A percentile compares a stretch with the other conserved stretches of the same genome.
These are phyloP conservation scores for Peribolospora kevripleyi DNA, from an alignment of 768 basidiomycete genomes.

Conservation along the genomic window DNA sequence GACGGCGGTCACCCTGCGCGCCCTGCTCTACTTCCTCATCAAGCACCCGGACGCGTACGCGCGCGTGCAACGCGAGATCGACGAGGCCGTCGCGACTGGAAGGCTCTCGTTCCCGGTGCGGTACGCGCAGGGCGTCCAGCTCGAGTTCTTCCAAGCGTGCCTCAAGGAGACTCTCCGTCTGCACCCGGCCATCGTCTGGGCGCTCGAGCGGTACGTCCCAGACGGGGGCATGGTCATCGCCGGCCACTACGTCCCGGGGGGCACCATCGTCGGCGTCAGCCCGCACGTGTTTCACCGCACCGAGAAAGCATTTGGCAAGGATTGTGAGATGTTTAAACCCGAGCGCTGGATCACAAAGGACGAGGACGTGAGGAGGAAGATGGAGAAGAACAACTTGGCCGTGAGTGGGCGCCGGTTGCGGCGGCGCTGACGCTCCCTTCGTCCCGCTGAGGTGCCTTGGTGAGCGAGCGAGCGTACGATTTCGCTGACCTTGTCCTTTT, in stretches of 20 bases:
- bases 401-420: neutral
- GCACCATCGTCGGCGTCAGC: conserved; percentile 2
- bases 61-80: neutral
- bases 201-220: conserved; percentile 8
- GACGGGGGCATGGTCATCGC: conserved; percentile 5
- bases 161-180: conserved; percentile 11
- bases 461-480: no score
- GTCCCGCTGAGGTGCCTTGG: no score
- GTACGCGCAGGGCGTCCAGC: neutral
- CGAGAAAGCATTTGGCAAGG: conserved; percentile 2
- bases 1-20: neutral
- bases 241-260: conserved; percentile 2
- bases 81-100: neutral
- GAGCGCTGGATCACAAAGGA: conserved; percentile 8
- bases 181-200: conserved; percentile 7
- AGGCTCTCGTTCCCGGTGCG: neutral
- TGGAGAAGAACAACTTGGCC: conserved; percentile 5
- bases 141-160: conserved; percentile 4
- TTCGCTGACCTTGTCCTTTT: neutral
- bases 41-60: neutral
- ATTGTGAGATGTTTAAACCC: conserved; percentile 4
- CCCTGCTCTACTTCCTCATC: conserved; percentile 1
- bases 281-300: conserved; percentile 5
- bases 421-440: no score
- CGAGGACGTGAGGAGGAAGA: neutral